Base-by-base conservation (phyloP, 2,329 filamentous ascomycete genomes). In the Sporothrix euskadiensis region DNA sequence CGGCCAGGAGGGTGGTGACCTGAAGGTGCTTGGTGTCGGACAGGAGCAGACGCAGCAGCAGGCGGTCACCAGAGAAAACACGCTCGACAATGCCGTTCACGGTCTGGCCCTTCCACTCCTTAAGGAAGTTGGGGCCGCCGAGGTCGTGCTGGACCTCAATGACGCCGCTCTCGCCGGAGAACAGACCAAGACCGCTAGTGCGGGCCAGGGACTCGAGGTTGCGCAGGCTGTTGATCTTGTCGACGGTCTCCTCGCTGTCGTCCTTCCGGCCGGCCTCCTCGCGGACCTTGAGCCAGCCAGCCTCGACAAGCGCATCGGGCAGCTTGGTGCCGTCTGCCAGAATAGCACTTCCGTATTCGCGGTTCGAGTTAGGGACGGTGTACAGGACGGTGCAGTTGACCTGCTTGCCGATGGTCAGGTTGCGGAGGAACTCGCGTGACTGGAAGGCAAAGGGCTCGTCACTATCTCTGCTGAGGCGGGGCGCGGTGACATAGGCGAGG, bases 181-280 rank as follows among this genome's bases (percentile, higher is more conserved):
- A 98, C 9, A 98, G 82, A 69, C 96, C 96, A 82, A 93, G 94
- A 76, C 86, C 88, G 77, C 94, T 92, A 71, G 87, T 86, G 82
- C 90, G 94, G 74, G 96, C 96, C 77, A 92, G 88, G 59, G 88
- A 86, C 82, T 98, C 94, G 47, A 95, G 84, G 66, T 87, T 86
- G 77, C 93, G 91, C 75, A 99, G 88, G 78, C 89, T 91, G 78
- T 97, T 92, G 32, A 99, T 85, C 74, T 92, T 88, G 76, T 90
- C 84, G 39, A 88, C 85, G 9, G 91, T 87, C 70, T 94, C 91
- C 73, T 96, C 92, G 1, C 91, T 90, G 74, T 98, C 94, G 77
- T 98, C 94, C 80, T 95, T 96, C 77, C 92, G 91, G 75, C 94
- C 94, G 74, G 95, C 94, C 82, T 99, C 96, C 79, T 99, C 96